Evolutionary conservation across 2,329 filamentous ascomycete species (phyloP).

Genomic region (Claviceps sp.): DNA sequence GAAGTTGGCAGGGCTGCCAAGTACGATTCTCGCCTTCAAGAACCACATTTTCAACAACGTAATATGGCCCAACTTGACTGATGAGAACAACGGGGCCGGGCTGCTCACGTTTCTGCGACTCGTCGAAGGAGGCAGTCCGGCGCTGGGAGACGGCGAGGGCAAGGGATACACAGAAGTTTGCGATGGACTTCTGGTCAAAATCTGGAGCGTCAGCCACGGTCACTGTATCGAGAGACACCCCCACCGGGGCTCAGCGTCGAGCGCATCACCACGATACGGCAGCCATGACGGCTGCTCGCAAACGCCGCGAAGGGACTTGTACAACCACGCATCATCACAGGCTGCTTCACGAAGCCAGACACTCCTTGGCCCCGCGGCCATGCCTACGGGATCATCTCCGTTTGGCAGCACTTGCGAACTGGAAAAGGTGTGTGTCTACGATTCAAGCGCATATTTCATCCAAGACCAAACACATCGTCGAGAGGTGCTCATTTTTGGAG

Average conservation of each 20-base stretch:
- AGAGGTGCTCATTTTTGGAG: conserved; percentile 88
- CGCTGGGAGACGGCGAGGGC: conserved; percentile 65
- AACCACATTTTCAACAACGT: conserved; percentile 94
- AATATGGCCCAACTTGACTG: conserved; percentile 94
- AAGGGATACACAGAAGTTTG: conserved; percentile 80
- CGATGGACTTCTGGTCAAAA: conserved; percentile 78
- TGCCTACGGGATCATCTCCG: conserved; percentile 14
- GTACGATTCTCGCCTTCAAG: conserved; percentile 86
- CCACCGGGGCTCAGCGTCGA: conserved; percentile 45
- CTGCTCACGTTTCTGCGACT: conserved; percentile 83
- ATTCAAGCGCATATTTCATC: conserved; percentile 90
- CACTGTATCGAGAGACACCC: conserved; percentile 65
- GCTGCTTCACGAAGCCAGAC: conserved; percentile 10
- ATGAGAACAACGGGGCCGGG: conserved; percentile 89
- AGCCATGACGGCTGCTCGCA: conserved; percentile 33
- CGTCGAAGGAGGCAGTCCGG: conserved; percentile 76
- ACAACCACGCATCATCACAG: conserved; percentile 9
- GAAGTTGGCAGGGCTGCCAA: conserved; percentile 70
- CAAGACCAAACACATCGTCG: conserved; percentile 55
- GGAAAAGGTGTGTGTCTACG: conserved; percentile 55
- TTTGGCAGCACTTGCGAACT: conserved; percentile 18
- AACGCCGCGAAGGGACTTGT: conserved; percentile 15
- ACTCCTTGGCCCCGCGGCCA: conserved; percentile 18
- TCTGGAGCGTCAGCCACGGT: conserved; percentile 79
- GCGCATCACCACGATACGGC: conserved; percentile 35